phyloP scores from a whole-genome alignment of 2,329 filamentous ascomycete genomes.

The Tolypocladium capitatum region DNA sequence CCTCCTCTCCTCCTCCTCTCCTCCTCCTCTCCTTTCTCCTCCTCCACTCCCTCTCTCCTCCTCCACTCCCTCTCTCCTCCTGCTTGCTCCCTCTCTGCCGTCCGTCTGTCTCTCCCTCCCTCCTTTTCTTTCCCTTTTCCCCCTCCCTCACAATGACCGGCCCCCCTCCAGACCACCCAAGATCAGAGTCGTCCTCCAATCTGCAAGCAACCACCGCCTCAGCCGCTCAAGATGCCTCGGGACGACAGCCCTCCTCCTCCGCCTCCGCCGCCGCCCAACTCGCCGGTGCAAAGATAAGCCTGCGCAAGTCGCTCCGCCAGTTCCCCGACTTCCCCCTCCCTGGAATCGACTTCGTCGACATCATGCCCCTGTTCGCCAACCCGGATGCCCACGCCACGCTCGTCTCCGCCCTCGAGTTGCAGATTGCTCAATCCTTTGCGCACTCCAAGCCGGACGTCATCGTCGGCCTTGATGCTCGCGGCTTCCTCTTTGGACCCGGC shows the following conservation, averaged over 20 bases:
- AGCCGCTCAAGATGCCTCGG: conserved; percentile 41
- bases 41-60: neutral
- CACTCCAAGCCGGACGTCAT: conserved; percentile 68
- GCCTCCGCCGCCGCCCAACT: conserved; percentile 50
- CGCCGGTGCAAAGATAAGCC: conserved; percentile 58
- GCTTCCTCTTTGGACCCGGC: conserved; percentile 88
- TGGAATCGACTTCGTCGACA: conserved; percentile 94
- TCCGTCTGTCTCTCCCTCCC: no score
- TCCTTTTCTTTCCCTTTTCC: conserved; percentile 12
- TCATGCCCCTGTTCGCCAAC: conserved; percentile 87
- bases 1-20: conserved; percentile 42
- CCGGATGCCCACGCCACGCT: conserved; percentile 61
- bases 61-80: conserved; percentile 14
- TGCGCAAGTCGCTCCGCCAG: conserved; percentile 60
- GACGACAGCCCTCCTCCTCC: conserved; percentile 50
- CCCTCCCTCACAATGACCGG: conserved; percentile 21
- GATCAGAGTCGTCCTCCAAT: conserved; percentile 8
- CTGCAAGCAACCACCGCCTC: conserved; percentile 14
- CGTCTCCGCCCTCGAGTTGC: conserved; percentile 72
- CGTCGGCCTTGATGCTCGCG: conserved; percentile 84
- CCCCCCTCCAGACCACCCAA: conserved; percentile 12
- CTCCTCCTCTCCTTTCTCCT: conserved; percentile 11
- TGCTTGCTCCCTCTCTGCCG: conserved; percentile 7
- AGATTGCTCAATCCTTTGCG: conserved; percentile 53
- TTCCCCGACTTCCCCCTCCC: conserved; percentile 86